Evolutionary conservation across 257 asterid genomes (phyloP).

Genomic region (Solanum appendiculatum): DNA sequence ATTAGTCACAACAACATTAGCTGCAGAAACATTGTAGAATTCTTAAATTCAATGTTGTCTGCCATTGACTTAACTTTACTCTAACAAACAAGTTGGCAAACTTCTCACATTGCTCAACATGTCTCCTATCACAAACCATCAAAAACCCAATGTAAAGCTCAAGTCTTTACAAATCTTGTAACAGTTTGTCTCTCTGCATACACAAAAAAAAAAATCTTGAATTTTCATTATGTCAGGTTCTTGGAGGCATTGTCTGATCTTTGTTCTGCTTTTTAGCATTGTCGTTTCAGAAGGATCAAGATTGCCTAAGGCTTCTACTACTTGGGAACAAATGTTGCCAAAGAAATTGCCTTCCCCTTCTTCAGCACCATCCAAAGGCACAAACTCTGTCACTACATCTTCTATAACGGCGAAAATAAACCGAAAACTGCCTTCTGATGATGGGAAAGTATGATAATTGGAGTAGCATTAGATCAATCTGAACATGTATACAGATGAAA

Average conservation of each 20-base stretch:
- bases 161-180: slow-evolving; percentile 10
- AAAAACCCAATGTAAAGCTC: slow-evolving; percentile 18
- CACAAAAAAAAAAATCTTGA: neutral
- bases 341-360: slow-evolving; percentile 79
- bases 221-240: slow-evolving; percentile 40
- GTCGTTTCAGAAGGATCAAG: slow-evolving; percentile 58
- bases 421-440: slow-evolving; percentile 33
- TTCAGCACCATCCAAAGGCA: slow-evolving; percentile 78
- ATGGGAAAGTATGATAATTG: slow-evolving; percentile 44
- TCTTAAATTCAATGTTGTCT: slow-evolving; percentile 51
- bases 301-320: slow-evolving; percentile 37
- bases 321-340: slow-evolving; percentile 82
- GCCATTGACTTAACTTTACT: slow-evolving; percentile 66
- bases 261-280: slow-evolving; percentile 41
- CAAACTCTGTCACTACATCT: slow-evolving; percentile 41
- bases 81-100: slow-evolving; percentile 59
- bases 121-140: slow-evolving; percentile 36
- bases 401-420: slow-evolving; percentile 21
- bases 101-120: slow-evolving; percentile 41
- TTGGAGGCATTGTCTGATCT: slow-evolving; percentile 33
- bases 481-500: neutral
- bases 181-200: neutral
- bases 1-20: slow-evolving; percentile 18
- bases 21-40: slow-evolving; percentile 15
- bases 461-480: neutral